phyloP scores from a whole-genome alignment of 495 filamentous ascomycete genomes.

The Amniculicola lignicola region DNA sequence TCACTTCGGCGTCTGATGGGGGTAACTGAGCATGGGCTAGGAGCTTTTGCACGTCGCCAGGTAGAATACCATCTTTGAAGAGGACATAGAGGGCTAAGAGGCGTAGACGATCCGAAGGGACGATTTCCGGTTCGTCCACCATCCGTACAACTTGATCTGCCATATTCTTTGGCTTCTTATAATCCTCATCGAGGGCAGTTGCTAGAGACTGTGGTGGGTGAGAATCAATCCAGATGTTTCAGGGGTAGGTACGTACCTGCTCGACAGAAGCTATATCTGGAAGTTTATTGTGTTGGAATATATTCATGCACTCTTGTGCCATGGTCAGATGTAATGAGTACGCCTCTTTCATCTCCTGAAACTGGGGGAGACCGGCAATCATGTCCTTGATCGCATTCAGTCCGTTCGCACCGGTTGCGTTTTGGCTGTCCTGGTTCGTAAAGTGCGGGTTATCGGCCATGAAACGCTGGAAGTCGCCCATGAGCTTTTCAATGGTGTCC shows the following conservation, averaged over 20 bases:
- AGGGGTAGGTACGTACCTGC: constrained; percentile 47
- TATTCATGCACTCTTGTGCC: constrained; percentile 97
- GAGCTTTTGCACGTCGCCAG: constrained; percentile 79
- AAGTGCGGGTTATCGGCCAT: constrained; percentile 92
- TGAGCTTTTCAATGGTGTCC: constrained; percentile 90
- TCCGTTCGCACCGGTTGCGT: constrained; percentile 69
- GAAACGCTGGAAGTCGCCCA: constrained; percentile 88
- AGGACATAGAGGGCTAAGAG: constrained; percentile 82
- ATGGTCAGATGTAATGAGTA: constrained; percentile 94
- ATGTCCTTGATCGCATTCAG: constrained; percentile 95
- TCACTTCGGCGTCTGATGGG: constrained; percentile 64
- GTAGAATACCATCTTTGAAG: constrained; percentile 81
- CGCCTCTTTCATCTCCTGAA: constrained; percentile 88
- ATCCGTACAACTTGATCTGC: constrained; percentile 81
- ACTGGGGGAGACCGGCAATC: constrained; percentile 90
- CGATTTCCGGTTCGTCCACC: constrained; percentile 73
- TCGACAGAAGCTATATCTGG: constrained; percentile 83
- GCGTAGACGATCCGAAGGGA: constrained; percentile 70
- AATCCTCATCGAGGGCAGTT: constrained; percentile 90
- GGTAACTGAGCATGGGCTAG: constrained; percentile 79
- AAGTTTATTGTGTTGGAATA: constrained; percentile 79
- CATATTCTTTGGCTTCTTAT: constrained; percentile 82
- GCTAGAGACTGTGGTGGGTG: constrained; percentile 63
- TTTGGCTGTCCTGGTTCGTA: constrained; percentile 63
- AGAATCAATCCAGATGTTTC: constrained; percentile 14